These are phyloP conservation scores for Cardamine chenopodiifolia DNA, from an alignment of 345 rosid species.

Conservation along the genomic window DNA sequence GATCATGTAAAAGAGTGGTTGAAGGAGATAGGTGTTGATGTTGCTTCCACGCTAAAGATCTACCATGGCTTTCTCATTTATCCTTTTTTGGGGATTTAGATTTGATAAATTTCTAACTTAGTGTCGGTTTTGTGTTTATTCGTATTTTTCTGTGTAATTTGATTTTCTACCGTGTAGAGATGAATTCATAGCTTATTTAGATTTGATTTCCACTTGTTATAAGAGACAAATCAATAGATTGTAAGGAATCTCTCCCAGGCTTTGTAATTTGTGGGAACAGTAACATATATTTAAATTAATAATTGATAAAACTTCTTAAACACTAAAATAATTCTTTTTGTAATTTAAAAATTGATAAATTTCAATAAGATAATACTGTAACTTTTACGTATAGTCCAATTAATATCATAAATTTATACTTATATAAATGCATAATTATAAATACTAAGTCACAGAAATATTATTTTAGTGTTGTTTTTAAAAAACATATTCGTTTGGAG, in stretches of 20 bases:
- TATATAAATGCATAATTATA: neutral
- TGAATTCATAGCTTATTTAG: slow-evolving; percentile 11
- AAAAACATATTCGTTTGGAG: no score
- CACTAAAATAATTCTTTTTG: neutral
- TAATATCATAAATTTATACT: no score
- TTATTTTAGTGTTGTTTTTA: no score
- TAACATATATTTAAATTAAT: neutral
- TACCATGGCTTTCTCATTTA: slow-evolving; percentile 12
- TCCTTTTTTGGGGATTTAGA: slow-evolving; percentile 1
- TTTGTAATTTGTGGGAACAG: neutral
- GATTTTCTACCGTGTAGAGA: slow-evolving; percentile 28
- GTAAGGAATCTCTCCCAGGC: neutral
- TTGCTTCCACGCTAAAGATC: slow-evolving; percentile 28
- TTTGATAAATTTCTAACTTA: slow-evolving; percentile 27
- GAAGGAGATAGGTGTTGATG: slow-evolving; percentile 38
- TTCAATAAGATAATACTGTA: neutral
- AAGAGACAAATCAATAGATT: slow-evolving; percentile 18
- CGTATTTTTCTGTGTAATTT: slow-evolving; percentile 18
- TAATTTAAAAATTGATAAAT: neutral
- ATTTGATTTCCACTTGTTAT: slow-evolving; percentile 8
- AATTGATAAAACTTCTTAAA: neutral
- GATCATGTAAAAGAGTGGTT: slow-evolving; percentile 42
- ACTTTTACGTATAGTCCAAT: neutral
- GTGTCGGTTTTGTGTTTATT: slow-evolving; percentile 3
- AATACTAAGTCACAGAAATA: no score